Base-by-base conservation (phyloP, 768 basidiomycete genomes). In the Kwoniella bestiolae region DNA sequence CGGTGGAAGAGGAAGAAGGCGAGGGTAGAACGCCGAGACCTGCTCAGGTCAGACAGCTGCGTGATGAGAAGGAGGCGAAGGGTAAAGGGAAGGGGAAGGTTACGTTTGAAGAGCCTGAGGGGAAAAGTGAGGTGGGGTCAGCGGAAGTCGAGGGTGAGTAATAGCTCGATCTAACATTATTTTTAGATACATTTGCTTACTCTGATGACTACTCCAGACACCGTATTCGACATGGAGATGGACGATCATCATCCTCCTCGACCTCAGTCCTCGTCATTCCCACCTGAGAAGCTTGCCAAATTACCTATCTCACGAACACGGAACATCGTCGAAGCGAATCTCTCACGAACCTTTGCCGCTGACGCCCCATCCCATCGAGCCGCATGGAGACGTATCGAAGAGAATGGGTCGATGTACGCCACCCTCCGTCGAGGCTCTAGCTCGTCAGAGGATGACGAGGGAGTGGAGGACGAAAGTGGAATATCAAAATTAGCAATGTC, bases 181-280 rank as follows among this genome's bases (percentile, higher is more conserved):
- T 38, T 2, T 28, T 28, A 16, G 3, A 1, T 21, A 34, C 23
- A 58, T 44, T 16, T 5, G 41, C 1, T 14, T 4, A 46, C 44
- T 52, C 64, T 72, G 34, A 65, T 63, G 12, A 14, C 47, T 55
- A 28, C 3, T 12, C 11, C 29, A 75, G 76, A 75, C n/a, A 70
- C 75, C 58, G 77, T 81, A 12, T 81, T 81, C 50, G 80, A 81
- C 52, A 79, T 81, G 57, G 80, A 81, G 41, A 63, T 79, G 31
- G 76, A 79, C 58, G 79, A 81, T 11, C 41, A 32, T 52, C 56
- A 25, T n/a, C 51, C 12, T 35, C 31, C 47, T 5, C 25, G 29
- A 25, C 56, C 23, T 12, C 26, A 52, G 38, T 23, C 32, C 28
- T 16, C n/a, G 12, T 31, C 41, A 32, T 53, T 34, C 21, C 56